Evolutionary conservation across 345 rosid genomes (phyloP), one percentile per base, ranked within the genome.

Genomic region (Salix viminalis): DNA sequence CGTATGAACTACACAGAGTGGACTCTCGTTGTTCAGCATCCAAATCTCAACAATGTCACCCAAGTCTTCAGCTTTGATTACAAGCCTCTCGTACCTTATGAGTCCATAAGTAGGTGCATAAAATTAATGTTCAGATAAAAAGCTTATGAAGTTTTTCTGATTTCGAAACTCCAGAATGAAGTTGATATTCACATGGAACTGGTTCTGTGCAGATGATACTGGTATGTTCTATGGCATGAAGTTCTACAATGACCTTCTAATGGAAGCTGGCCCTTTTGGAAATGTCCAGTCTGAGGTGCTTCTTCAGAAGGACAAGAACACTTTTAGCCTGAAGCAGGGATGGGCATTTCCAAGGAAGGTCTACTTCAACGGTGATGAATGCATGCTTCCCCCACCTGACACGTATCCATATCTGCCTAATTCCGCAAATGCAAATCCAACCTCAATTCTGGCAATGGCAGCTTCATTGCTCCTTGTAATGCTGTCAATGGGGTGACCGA

Each of bases 271-370:
- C 0, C 92, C 90, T 5, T 81, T 81, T 2, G 97, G 99, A 42
- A 96, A 96, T 79, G 90, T 96, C 39, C 98, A 93, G 71, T 93
- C 97, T 4, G 99, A 93, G 85, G 86, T 93, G 73, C 93, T 96
- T 42, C 82, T 96, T 11, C 88, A 79, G 85, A 96, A 93, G 83
- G 93, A 96, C 80, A 76, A 77, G 82, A 85, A 86, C 82, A 91
- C 89, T 15, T 93, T 91, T 77, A 88, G 92, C 58, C 86, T 96
- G 77, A 89, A 90, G 80, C 91, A 96, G 58, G 99, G 99, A 30
- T 93, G 99, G 98, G 98, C 95, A 2, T 96, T 96, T 79, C 98
- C 99, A 0, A 77, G 92, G 79, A 91, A 90, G 82, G 96, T 93
- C 1, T 96, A 96, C 85, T 91, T 96, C 83, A 90, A 93, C 67